Conservation (phyloP, 1,284 basidiomycete genomes). For the Pholiota adiposa region DNA sequence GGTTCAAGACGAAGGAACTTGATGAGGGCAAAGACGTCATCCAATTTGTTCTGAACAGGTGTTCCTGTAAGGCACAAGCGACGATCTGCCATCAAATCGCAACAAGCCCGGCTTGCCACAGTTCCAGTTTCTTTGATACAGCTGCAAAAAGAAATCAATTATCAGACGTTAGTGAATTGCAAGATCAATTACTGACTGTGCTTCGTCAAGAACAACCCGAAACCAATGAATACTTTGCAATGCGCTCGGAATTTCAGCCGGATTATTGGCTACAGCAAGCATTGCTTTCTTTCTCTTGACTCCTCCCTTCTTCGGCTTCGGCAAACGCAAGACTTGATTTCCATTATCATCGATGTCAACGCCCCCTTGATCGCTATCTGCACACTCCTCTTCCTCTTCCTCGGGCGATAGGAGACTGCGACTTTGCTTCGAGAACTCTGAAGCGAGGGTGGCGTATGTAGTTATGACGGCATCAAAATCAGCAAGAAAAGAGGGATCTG, state of each 20-base stretch:
- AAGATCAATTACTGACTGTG: constrained; percentile 74
- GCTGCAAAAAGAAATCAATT: constrained; percentile 44
- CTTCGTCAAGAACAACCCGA: constrained; percentile 96
- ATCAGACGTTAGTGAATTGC: constrained; percentile 1
- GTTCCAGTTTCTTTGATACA: constrained; percentile 97
- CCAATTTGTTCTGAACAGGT: constrained; percentile 98
- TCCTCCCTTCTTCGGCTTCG: constrained; percentile 63
- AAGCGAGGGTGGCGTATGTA: constrained; percentile 94
- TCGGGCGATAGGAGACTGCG: constrained; percentile 60
- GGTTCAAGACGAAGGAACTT: constrained; percentile 94
- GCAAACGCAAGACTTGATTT: constrained; percentile 56
- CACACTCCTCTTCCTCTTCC: constrained; percentile 75
- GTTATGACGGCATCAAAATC: constrained; percentile 98
- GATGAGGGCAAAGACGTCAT: constrained; percentile 96
- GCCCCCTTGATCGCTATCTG: constrained; percentile 66
- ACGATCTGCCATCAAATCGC: constrained; percentile 92
- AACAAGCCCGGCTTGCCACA: constrained; percentile 92
- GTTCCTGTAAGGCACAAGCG: constrained; percentile 96
- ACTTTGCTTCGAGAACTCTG: constrained; percentile 92
- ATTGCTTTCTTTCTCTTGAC: constrained; percentile 71
- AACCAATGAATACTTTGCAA: constrained; percentile 98
- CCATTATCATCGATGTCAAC: constrained; percentile 74
- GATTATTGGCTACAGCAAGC: constrained; percentile 40
- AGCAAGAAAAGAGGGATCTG: constrained; percentile 84
- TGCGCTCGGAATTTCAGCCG: constrained; percentile 76